These are phyloP conservation scores for Pinus albicaulis DNA, from an alignment of 75 land plant species.

Conservation along the genomic window DNA sequence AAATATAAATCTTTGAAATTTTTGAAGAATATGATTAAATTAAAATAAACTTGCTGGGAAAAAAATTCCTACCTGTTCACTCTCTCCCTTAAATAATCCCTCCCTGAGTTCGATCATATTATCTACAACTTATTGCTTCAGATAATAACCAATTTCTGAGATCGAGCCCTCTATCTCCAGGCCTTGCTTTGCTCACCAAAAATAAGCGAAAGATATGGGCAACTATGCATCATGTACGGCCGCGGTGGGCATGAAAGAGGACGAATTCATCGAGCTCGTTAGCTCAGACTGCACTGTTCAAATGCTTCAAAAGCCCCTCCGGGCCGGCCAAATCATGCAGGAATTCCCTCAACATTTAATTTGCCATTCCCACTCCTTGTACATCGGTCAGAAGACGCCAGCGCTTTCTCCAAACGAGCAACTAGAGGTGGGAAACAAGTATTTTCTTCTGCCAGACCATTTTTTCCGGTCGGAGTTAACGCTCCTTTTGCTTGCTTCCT, in stretches of 20 bases:
- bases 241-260: neutral
- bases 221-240: neutral
- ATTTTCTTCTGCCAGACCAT: conserved; percentile 49
- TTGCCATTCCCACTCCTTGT: conserved; percentile 49
- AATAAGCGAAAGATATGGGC: neutral
- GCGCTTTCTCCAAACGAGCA: conserved; percentile 27
- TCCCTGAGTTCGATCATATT: too few relatives aligned
- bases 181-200: too few relatives aligned
- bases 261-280: conserved; percentile 21
- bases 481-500: too few relatives aligned
- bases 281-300: conserved; percentile 24
- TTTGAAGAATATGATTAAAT: too few relatives aligned
- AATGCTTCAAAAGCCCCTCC: neutral
- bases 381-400: conserved; percentile 51
- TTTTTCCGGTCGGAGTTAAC: conserved; percentile 2
- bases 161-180: too few relatives aligned
- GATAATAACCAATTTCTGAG: too few relatives aligned
- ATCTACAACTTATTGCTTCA: too few relatives aligned
- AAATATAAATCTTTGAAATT: too few relatives aligned
- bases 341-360: conserved; percentile 40
- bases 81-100: too few relatives aligned
- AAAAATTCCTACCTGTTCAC: too few relatives aligned
- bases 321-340: too few relatives aligned
- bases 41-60: too few relatives aligned
- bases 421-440: conserved; percentile 41